Conservation (phyloP, 257 asterid genomes). For the Plantago ovata region DNA sequence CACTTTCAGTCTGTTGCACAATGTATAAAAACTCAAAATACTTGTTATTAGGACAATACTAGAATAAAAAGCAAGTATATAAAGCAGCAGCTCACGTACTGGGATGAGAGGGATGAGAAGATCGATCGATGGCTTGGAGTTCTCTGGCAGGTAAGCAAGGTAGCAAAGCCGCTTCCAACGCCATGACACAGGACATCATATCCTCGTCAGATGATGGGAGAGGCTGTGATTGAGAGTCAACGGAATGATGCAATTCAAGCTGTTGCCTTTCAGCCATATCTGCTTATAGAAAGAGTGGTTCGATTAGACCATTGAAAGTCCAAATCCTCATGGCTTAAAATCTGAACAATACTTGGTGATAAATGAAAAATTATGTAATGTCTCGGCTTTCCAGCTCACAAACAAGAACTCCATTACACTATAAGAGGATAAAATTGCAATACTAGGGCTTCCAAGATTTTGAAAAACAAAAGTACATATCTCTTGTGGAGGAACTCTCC, state of each 20-base stretch:
- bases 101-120: constrained; percentile 98
- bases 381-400: too few species aligned
- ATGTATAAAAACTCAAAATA: too few species aligned
- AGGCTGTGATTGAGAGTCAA: constrained; percentile 44
- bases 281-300: background rate
- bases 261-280: constrained; percentile 65
- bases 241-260: constrained; percentile 40
- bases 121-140: constrained; percentile 91
- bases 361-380: too few species aligned
- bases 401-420: too few species aligned
- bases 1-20: too few species aligned
- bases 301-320: too few species aligned
- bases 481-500: too few species aligned
- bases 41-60: background rate
- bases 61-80: background rate
- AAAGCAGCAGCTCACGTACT: constrained; percentile 37
- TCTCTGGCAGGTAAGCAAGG: constrained; percentile 98
- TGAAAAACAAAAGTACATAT: too few species aligned
- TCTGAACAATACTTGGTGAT: too few species aligned
- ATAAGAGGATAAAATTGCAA: too few species aligned
- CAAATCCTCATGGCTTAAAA: too few species aligned
- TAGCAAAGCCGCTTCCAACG: constrained; percentile 83
- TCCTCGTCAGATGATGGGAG: constrained; percentile 52
- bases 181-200: constrained; percentile 75
- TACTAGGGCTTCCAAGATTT: too few species aligned